phyloP scores from a whole-genome alignment of 2,329 filamentous ascomycete genomes.

The Hypoxylon rubiginosum region DNA sequence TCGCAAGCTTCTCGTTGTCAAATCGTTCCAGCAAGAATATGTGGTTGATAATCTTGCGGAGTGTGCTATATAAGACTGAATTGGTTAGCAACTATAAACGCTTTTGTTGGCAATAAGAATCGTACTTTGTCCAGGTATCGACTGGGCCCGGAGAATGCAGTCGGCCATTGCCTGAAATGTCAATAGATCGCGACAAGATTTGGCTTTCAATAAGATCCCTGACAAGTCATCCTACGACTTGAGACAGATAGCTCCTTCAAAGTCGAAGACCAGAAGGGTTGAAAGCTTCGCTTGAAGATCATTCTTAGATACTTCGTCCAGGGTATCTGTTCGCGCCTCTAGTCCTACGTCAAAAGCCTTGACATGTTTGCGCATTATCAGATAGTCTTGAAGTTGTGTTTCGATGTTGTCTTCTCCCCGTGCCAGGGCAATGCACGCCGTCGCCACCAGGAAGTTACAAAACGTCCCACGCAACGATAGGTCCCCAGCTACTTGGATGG shows the following conservation, averaged over 20 bases:
- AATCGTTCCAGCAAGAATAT: slow-evolving; percentile 71
- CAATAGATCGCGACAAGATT: slow-evolving; percentile 58
- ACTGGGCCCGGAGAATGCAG: slow-evolving; percentile 67
- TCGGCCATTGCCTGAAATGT: slow-evolving; percentile 76
- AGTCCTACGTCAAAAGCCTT: slow-evolving; percentile 66
- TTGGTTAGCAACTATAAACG: slow-evolving; percentile 8
- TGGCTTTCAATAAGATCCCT: slow-evolving; percentile 68
- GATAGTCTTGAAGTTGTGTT: slow-evolving; percentile 71
- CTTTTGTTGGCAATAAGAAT: neutral
- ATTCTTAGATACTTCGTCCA: slow-evolving; percentile 59
- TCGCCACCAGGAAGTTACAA: slow-evolving; percentile 76
- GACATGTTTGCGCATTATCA: slow-evolving; percentile 71
- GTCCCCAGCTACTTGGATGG: slow-evolving; percentile 59
- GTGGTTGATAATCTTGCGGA: slow-evolving; percentile 78
- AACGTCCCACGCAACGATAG: slow-evolving; percentile 72
- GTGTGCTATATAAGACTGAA: slow-evolving; percentile 64
- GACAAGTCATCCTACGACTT: slow-evolving; percentile 76
- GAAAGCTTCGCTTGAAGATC: slow-evolving; percentile 74
- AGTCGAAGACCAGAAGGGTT: slow-evolving; percentile 79
- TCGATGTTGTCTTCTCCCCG: slow-evolving; percentile 65
- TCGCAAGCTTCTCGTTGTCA: slow-evolving; percentile 72
- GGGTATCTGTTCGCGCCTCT: slow-evolving; percentile 55
- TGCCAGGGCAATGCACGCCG: slow-evolving; percentile 65
- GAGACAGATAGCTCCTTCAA: slow-evolving; percentile 79
- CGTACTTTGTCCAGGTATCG: slow-evolving; percentile 65